phyloP scores from a whole-genome alignment of 2,329 filamentous ascomycete species.

The Microdochium trichocladiopsis region DNA sequence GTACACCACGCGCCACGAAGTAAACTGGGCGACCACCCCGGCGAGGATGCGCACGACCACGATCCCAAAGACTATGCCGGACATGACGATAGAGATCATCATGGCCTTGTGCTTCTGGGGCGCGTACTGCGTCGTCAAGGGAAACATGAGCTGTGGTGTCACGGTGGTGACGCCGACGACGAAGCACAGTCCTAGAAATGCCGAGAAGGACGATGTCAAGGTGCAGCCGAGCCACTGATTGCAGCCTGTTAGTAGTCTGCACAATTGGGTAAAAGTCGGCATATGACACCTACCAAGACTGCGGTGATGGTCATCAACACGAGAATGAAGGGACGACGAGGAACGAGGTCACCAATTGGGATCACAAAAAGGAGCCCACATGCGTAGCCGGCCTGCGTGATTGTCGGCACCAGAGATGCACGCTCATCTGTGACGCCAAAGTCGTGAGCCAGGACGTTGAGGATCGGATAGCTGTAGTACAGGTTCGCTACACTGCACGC shows the following conservation, averaged over 20 bases:
- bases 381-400: constrained; percentile 56
- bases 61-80: constrained; percentile 68
- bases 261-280: no score
- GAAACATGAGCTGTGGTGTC: constrained; percentile 74
- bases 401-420: constrained; percentile 50
- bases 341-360: constrained; percentile 41
- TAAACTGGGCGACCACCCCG: constrained; percentile 67
- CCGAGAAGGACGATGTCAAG: constrained; percentile 54
- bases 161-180: constrained; percentile 72
- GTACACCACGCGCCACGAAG: constrained; percentile 70
- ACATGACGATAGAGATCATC: constrained; percentile 67
- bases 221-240: constrained; percentile 62
- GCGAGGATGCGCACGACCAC: constrained; percentile 70
- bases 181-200: constrained; percentile 66
- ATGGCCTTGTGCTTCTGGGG: constrained; percentile 61
- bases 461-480: constrained; percentile 54
- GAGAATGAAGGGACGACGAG: constrained; percentile 49
- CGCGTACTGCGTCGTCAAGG: constrained; percentile 71
- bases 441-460: constrained; percentile 47
- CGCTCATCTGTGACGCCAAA: constrained; percentile 50
- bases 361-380: constrained; percentile 50
- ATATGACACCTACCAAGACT: constrained; percentile 39
- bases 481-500: constrained; percentile 52
- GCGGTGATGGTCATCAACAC: constrained; percentile 50
- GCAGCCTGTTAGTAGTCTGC: not conserved